Conservation (phyloP, 306 rosid species). For the Cotoneaster glaucophyllus region DNA sequence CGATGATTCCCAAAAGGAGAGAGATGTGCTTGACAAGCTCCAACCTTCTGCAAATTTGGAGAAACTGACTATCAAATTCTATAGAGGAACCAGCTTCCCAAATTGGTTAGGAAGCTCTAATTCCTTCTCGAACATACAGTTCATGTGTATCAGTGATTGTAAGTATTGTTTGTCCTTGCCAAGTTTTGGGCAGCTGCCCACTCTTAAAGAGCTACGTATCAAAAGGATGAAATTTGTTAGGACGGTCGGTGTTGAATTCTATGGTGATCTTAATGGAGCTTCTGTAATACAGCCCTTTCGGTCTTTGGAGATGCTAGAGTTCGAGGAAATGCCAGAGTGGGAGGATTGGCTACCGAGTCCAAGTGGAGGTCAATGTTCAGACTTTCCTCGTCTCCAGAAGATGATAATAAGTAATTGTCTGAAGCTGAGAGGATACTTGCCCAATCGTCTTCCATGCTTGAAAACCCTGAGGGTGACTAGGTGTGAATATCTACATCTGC, state of each 20-base stretch:
- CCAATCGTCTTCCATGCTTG: not conserved
- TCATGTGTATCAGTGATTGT: too few species aligned
- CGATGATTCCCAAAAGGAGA: too few species aligned
- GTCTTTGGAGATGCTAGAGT: not conserved
- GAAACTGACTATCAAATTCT: too few species aligned
- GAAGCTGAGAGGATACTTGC: not conserved
- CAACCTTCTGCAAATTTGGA: too few species aligned
- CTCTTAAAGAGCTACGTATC: too few species aligned
- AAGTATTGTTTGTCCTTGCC: too few species aligned
- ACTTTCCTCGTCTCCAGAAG: not conserved
- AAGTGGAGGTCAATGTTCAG: not conserved
- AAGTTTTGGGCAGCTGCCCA: too few species aligned
- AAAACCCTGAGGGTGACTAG: rapidly evolving
- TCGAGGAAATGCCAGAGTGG: not conserved
- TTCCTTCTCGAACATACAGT: too few species aligned
- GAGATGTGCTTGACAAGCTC: too few species aligned
- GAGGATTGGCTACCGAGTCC: not conserved
- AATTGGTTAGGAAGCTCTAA: too few species aligned
- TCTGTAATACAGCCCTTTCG: not conserved
- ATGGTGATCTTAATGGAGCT: not conserved
- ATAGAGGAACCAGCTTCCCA: too few species aligned
- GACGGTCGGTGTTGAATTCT: not conserved
- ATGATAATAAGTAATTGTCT: not conserved
- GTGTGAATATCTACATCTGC: not conserved
- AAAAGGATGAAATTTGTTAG: too few species aligned